Evolutionary conservation across 805 yeast species (phyloP).

Genomic region (Jamesozyma rosinii): DNA sequence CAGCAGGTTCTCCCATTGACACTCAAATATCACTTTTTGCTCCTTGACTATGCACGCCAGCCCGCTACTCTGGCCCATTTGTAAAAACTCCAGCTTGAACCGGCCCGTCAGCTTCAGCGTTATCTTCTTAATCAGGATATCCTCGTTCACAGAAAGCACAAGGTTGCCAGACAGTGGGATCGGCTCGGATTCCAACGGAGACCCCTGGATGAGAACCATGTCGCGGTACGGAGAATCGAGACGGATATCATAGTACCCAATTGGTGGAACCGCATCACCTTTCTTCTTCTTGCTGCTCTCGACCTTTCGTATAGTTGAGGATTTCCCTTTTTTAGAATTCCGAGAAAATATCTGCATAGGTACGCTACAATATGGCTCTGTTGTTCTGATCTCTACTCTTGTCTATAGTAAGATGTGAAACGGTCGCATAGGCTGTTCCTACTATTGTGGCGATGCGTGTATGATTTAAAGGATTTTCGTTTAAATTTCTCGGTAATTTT

Average conservation of each 20-base stretch:
- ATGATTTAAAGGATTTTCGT: no score
- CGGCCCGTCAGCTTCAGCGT: constrained; percentile 54
- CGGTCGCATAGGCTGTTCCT: no score
- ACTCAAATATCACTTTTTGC: constrained; percentile 56
- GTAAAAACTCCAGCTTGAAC: constrained; percentile 49
- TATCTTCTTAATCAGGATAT: constrained; percentile 52
- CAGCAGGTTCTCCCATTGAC: constrained; percentile 57
- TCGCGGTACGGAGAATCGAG: constrained; percentile 39
- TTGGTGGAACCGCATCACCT: neutral
- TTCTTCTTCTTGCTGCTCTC: no score
- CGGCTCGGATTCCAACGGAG: constrained; percentile 66
- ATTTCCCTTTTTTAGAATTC: neutral
- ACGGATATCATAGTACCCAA: constrained; percentile 26
- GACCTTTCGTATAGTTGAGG: neutral
- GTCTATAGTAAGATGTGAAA: neutral
- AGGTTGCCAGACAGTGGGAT: constrained; percentile 67
- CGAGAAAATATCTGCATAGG: constrained; percentile 3
- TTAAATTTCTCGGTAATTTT: no score
- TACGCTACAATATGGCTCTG: no score
- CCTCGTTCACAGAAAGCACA: constrained; percentile 60
- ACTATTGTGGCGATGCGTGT: no score
- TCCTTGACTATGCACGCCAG: constrained; percentile 37
- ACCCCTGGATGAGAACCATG: constrained; percentile 66
- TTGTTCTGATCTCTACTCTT: neutral
- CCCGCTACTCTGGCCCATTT: constrained; percentile 29